Evolutionary conservation across 2,329 filamentous ascomycete genomes (phyloP).

Genomic region (Pyrenochaeta sp.): DNA sequence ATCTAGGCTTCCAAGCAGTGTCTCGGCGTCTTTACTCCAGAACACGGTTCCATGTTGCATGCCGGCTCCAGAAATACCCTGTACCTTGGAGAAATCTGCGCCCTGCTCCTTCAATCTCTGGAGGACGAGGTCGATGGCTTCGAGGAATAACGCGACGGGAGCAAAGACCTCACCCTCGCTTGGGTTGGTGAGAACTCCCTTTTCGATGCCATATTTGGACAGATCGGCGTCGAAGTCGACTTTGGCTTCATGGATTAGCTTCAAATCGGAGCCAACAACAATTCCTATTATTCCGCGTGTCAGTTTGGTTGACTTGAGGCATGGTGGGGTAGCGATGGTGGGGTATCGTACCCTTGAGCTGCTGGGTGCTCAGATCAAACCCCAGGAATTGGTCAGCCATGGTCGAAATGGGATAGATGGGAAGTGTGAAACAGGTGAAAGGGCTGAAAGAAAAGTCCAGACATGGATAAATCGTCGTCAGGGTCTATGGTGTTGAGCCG

Average conservation of each 20-base stretch:
- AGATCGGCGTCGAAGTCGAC: conserved; percentile 96
- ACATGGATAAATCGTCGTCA: conserved; percentile 20
- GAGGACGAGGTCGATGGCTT: conserved; percentile 87
- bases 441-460: neutral
- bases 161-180: conserved; percentile 88
- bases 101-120: conserved; percentile 72
- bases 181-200: conserved; percentile 86
- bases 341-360: conserved; percentile 76
- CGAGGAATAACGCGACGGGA: conserved; percentile 92
- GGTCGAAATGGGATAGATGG: conserved; percentile 14
- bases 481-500: conserved; percentile 26
- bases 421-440: neutral
- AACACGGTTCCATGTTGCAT: conserved; percentile 99
- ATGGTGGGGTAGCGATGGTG: conserved; percentile 41
- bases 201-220: conserved; percentile 70
- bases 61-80: conserved; percentile 86
- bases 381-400: conserved; percentile 75
- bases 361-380: conserved; percentile 95
- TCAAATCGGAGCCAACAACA: conserved; percentile 82
- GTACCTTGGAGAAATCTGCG: conserved; percentile 76
- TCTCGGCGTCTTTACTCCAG: conserved; percentile 77
- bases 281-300: conserved; percentile 65
- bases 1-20: conserved; percentile 68
- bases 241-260: conserved; percentile 82
- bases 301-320: conserved; percentile 19